phyloP scores from a whole-genome alignment of 768 basidiomycete genomes.

The Collybiopsis luxurians region DNA sequence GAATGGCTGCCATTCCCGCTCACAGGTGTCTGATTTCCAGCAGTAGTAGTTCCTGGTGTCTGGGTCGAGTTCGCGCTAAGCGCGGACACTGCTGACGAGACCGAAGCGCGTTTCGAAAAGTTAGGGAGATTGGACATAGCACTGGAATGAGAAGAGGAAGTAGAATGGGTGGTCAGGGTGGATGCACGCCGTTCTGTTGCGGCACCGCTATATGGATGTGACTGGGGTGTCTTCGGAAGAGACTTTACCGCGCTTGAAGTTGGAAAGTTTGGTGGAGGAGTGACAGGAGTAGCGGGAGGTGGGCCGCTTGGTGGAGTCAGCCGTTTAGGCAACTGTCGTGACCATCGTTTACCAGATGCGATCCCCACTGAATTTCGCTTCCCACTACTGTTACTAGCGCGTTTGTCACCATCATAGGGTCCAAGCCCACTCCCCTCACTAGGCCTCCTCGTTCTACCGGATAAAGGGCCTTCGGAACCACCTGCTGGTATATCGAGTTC shows the following conservation, averaged over 20 bases:
- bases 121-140: conserved; percentile 43
- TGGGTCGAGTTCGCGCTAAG: conserved; percentile 40
- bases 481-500: not conserved
- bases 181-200: conserved; percentile 7
- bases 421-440: conserved; percentile 4
- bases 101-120: conserved; percentile 52
- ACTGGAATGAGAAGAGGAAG: conserved; percentile 23
- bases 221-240: conserved; percentile 13
- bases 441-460: not conserved
- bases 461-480: not conserved
- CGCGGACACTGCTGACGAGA: conserved; percentile 46
- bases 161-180: conserved; percentile 33
- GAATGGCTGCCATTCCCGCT: not conserved
- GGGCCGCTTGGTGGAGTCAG: conserved; percentile 60
- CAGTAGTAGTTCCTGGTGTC: conserved; percentile 19
- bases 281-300: conserved; percentile 44
- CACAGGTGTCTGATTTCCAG: not conserved
- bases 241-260: not conserved
- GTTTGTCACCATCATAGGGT: not conserved
- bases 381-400: conserved; percentile 1
- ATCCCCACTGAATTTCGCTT: not conserved
- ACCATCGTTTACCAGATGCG: conserved; percentile 45
- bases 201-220: conserved; percentile 25
- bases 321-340: conserved; percentile 52
- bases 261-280: conserved; percentile 18